Conservation (phyloP, 1,284 basidiomycete species). For the Irpex lacteus region DNA sequence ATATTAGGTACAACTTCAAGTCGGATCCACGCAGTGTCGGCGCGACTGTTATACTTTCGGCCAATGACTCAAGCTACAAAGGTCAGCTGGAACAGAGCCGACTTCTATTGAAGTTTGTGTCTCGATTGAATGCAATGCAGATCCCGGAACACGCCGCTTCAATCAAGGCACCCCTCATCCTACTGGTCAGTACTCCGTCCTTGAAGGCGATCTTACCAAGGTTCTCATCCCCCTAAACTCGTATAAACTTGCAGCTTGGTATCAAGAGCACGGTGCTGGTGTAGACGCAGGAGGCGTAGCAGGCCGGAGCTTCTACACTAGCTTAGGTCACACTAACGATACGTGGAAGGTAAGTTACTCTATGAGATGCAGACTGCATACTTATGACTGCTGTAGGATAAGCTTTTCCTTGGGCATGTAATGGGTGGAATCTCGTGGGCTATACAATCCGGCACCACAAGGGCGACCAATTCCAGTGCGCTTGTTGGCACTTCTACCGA, state of each 20-base stretch:
- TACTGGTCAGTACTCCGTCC: constrained; percentile 37
- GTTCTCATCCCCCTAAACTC: neutral
- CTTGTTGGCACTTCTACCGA: constrained; percentile 10
- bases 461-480: constrained; percentile 47
- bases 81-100: constrained; percentile 32
- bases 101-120: constrained; percentile 16
- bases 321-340: constrained; percentile 71
- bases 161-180: constrained; percentile 67
- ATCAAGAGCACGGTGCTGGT: constrained; percentile 66
- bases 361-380: neutral
- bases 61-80: constrained; percentile 64
- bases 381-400: constrained; percentile 38
- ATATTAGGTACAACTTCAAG: constrained; percentile 70
- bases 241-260: constrained; percentile 59
- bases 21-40: constrained; percentile 69
- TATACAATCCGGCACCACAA: constrained; percentile 58
- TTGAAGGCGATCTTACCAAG: neutral
- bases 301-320: constrained; percentile 82
- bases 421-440: constrained; percentile 74
- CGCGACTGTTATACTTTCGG: constrained; percentile 64
- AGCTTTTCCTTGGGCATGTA: constrained; percentile 66
- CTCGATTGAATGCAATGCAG: constrained; percentile 27
- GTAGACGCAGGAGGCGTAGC: constrained; percentile 43
- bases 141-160: constrained; percentile 45
- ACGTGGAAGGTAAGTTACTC: constrained; percentile 54